These are phyloP conservation scores for Claviceps sp. DNA, from an alignment of 2,329 filamentous ascomycete species.

Conservation along the genomic window DNA sequence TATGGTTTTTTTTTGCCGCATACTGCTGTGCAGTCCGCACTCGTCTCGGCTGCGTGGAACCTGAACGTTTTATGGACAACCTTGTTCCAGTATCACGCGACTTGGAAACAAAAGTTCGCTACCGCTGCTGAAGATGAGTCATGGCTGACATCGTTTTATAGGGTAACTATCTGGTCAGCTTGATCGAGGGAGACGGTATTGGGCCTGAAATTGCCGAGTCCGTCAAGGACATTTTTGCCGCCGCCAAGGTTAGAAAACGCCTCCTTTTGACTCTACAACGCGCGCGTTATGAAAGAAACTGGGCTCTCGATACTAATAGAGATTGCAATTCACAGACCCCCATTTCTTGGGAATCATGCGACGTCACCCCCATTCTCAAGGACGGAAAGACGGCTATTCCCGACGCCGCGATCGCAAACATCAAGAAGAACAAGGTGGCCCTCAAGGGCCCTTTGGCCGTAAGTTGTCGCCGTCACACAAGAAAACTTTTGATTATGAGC, in stretches of 20 bases:
- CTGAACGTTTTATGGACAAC: constrained; percentile 6
- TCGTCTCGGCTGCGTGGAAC: neutral
- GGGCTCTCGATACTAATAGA: neutral
- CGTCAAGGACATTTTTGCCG: constrained; percentile 96
- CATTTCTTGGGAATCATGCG: constrained; percentile 92
- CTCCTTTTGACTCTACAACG: neutral
- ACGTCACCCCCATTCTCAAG: constrained; percentile 86
- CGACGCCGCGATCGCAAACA: constrained; percentile 81
- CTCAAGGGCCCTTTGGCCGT: constrained; percentile 95
- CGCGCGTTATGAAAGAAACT: neutral
- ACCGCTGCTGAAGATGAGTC: neutral
- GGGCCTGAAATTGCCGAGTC: constrained; percentile 95
- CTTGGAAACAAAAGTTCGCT: neutral
- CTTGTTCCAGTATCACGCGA: constrained; percentile 12
- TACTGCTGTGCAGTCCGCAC: neutral
- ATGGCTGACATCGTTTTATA: constrained; percentile 21
- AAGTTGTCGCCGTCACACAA: constrained; percentile 23
- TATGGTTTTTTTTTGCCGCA: constrained; percentile 34
- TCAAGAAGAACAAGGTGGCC: constrained; percentile 90
- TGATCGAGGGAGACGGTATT: constrained; percentile 99
- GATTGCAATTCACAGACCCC: constrained; percentile 48
- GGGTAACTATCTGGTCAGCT: constrained; percentile 90
- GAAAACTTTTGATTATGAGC: neutral
- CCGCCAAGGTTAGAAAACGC: constrained; percentile 58
- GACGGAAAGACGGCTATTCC: constrained; percentile 94